Evolutionary conservation across 495 filamentous ascomycete species (phyloP).

Genomic region (Monascus purpureus): DNA sequence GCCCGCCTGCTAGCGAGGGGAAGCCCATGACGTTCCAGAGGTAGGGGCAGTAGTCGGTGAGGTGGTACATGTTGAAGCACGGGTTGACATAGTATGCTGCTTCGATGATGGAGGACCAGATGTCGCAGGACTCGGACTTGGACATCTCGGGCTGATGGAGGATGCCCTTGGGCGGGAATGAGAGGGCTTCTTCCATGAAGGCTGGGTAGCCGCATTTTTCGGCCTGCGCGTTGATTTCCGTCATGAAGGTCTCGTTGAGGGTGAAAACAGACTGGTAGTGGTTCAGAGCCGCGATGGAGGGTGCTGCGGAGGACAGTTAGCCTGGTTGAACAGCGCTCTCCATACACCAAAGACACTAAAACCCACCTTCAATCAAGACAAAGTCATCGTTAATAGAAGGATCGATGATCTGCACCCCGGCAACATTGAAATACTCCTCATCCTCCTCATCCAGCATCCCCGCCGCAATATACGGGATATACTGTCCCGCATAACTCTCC

Average conservation of each 20-base stretch:
- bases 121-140: conserved; percentile 33
- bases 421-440: conserved; percentile 49
- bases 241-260: conserved; percentile 53
- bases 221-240: conserved; percentile 37
- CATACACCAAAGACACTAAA: not conserved
- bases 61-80: conserved; percentile 69
- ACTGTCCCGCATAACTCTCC: conserved; percentile 61
- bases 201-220: conserved; percentile 51
- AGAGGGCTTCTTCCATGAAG: conserved; percentile 46
- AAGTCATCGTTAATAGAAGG: conserved; percentile 42
- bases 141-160: conserved; percentile 35
- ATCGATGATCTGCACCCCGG: conserved; percentile 57
- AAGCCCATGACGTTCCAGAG: conserved; percentile 63
- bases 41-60: conserved; percentile 59
- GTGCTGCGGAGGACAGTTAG: conserved; percentile 25
- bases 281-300: conserved; percentile 46
- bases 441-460: conserved; percentile 61
- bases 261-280: conserved; percentile 45
- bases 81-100: conserved; percentile 53
- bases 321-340: not conserved
- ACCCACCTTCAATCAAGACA: conserved; percentile 21
- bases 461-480: conserved; percentile 67
- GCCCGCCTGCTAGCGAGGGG: too few relatives aligned
- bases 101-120: conserved; percentile 42
- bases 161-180: conserved; percentile 49